These are phyloP conservation scores for Arthrobotrys pseudoclavata DNA, from an alignment of 2,329 filamentous ascomycete genomes.

Conservation along the genomic window DNA sequence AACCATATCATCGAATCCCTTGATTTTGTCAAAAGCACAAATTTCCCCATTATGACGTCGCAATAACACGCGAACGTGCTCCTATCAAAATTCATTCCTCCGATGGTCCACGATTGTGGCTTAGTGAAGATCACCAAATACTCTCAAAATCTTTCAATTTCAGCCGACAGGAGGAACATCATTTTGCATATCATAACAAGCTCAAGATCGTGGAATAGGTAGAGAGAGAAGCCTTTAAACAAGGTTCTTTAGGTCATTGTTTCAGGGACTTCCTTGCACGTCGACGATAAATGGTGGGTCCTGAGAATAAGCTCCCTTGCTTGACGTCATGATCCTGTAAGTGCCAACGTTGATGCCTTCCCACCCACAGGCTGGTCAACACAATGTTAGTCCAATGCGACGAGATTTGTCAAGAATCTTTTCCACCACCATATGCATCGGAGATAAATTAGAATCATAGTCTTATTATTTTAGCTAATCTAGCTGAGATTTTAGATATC, in stretches of 20 bases:
- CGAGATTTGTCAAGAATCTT: no score
- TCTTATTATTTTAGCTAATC: no score
- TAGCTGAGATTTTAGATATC: no score
- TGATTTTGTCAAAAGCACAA: neutral
- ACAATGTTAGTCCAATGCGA: no score
- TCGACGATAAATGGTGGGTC: no score
- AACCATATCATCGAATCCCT: neutral
- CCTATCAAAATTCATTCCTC: neutral
- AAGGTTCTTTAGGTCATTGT: conserved; percentile 14
- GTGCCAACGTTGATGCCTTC: no score
- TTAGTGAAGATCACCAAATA: neutral
- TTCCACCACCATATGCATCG: no score
- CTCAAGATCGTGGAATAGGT: neutral
- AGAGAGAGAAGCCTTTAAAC: neutral
- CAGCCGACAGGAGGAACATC: neutral
- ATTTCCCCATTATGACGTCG: neutral
- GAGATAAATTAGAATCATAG: no score
- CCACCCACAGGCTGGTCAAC: no score
- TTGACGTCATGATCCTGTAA: neutral
- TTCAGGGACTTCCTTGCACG: conserved; percentile 4
- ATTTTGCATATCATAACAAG: neutral
- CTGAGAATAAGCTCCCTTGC: no score
- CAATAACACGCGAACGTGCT: neutral
- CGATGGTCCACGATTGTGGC: neutral
- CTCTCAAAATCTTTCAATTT: neutral